Evolutionary conservation across 345 rosid species (phyloP).

Genomic region (Dipteronia dyeriana): DNA sequence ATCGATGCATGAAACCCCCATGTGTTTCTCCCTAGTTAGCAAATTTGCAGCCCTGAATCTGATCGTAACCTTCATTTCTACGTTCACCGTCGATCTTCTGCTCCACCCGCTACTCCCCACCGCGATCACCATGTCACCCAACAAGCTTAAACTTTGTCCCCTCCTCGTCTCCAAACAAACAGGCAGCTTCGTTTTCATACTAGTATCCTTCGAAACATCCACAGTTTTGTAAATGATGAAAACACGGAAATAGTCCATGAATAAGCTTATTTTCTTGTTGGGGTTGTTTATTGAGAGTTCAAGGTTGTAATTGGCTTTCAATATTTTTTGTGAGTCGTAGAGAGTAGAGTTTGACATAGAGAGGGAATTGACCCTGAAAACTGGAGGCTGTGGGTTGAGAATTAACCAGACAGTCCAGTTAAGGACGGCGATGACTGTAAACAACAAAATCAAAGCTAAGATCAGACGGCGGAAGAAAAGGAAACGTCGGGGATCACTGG

Average conservation of each 20-base stretch:
- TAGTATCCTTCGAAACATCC: not conserved
- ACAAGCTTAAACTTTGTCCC: not conserved
- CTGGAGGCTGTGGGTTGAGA: conserved; percentile 30
- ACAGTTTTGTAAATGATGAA: not conserved
- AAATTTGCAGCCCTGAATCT: conserved; percentile 11
- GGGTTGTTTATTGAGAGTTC: conserved; percentile 20
- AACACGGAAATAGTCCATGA: conserved; percentile 10
- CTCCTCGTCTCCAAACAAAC: conserved; percentile 1
- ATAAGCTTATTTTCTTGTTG: conserved; percentile 23
- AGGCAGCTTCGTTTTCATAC: too few relatives aligned
- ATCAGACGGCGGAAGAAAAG: conserved; percentile 11
- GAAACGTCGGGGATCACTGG: not conserved
- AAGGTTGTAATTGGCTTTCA: conserved; percentile 14
- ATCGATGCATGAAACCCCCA: conserved; percentile 17
- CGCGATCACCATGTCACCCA: not conserved
- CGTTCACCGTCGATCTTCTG: conserved; percentile 14
- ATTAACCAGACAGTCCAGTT: conserved; percentile 26
- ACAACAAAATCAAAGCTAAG: conserved; percentile 6
- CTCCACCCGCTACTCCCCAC: conserved; percentile 23
- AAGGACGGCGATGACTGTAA: not conserved
- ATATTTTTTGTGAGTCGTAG: not conserved
- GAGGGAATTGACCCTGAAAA: conserved; percentile 24
- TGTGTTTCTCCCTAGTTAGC: conserved; percentile 6
- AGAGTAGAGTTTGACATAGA: conserved; percentile 24
- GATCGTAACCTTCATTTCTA: not conserved